phyloP scores from a whole-genome alignment of 176 grass and related monocot species.

The Pontederia crassipes region DNA sequence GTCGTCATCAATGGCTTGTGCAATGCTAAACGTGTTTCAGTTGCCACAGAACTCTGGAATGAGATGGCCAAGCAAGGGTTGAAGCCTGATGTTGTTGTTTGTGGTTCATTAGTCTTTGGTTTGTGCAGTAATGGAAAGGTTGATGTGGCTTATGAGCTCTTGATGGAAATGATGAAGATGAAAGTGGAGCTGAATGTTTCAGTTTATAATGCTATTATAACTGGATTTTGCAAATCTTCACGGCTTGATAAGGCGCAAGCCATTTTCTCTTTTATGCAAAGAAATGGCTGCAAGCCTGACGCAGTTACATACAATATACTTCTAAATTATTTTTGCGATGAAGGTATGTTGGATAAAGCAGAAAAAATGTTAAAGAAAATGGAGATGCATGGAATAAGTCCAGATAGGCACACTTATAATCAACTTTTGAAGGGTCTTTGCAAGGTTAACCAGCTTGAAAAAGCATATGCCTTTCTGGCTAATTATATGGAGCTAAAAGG shows the following conservation, averaged over 20 bases:
- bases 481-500: constrained; percentile 58
- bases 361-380: constrained; percentile 29
- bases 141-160: constrained; percentile 48
- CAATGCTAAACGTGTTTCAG: constrained; percentile 29
- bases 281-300: constrained; percentile 39
- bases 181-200: constrained; percentile 39
- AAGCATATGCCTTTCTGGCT: constrained; percentile 51
- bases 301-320: constrained; percentile 43
- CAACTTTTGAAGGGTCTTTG: constrained; percentile 66
- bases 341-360: constrained; percentile 36
- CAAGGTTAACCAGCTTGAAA: constrained; percentile 49
- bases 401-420: constrained; percentile 59
- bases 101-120: constrained; percentile 51
- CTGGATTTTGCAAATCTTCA: constrained; percentile 52
- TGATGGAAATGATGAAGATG: constrained; percentile 46
- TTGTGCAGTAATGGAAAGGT: constrained; percentile 43
- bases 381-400: constrained; percentile 46
- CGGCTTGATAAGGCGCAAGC: constrained; percentile 40
- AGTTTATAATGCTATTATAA: constrained; percentile 63
- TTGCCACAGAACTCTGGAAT: constrained; percentile 50
- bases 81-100: constrained; percentile 41
- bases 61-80: constrained; percentile 42
- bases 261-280: constrained; percentile 48
- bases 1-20: constrained; percentile 42
- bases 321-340: constrained; percentile 43